Evolutionary conservation across 2,329 filamentous ascomycete genomes (phyloP), one percentile per base, ranked within the genome.

Genomic region (Alternaria panax): DNA sequence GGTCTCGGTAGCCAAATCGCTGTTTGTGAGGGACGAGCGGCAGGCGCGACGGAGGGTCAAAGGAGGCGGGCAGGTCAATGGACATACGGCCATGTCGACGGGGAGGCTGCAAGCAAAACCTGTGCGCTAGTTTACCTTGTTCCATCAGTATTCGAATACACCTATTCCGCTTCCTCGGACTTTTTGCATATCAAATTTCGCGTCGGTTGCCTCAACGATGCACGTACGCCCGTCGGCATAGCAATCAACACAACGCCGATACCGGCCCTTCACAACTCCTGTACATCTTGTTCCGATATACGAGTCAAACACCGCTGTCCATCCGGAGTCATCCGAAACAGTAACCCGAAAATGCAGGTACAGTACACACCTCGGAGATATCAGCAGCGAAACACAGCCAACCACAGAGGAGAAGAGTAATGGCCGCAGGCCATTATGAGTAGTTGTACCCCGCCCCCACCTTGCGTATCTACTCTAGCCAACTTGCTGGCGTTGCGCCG

Each of bases 91-190:
- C 4, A 59, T 71, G 22, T 34, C 72, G 30, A 67, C 69, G 12
- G 65, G 73, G 54, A 65, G 68, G 61, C 66, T 74, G 63, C 74
- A 75, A 54, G 70, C 71, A 11, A 75, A 67, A 55, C 68, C 56
- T 53, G 63, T 54, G 27, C 66, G 70, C 53, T 76, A 51, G 28
- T 24, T 16, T 36, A 57, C 18, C 8, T 16, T 2, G 30, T 46
- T 1, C 38, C 34, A 40, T 51, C 20, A 58, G 30, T 54, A 48
- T 32, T 42, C 20, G n/a, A 48, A 48, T 47, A 46, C n/a, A 46
- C 27, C 11, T 46, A 20, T 25, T 4, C 18, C n/a, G 6, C n/a
- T 30, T 46, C 25, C 30, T 27, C n/a, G 4, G 5, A 24, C 2
- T 8, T 1, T 7, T n/a, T n/a, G n/a, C 0, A 3, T 7, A 40